A percentile compares a stretch with the other conserved stretches of the same genome.
phyloP scores from a whole-genome alignment of 2,329 filamentous ascomycete species.

The Colletotrichum higginsianum region DNA sequence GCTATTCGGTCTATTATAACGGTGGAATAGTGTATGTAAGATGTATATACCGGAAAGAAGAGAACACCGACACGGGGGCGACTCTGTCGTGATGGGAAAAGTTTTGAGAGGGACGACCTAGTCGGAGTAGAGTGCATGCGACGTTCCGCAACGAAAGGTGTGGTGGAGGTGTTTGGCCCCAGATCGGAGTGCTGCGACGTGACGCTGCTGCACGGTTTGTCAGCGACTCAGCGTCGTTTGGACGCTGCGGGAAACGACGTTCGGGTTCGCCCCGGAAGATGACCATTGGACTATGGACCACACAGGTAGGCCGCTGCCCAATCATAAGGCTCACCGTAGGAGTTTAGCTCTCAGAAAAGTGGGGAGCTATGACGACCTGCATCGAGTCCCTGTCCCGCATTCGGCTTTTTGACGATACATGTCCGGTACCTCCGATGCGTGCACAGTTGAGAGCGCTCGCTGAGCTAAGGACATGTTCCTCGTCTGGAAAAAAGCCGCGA shows the following conservation, averaged over 20 bases:
- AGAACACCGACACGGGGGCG: constrained; percentile 9
- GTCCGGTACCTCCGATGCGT: constrained; percentile 36
- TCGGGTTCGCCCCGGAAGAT: constrained; percentile 19
- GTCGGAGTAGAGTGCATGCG: constrained; percentile 36
- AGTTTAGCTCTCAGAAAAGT: constrained; percentile 38
- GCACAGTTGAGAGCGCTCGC: constrained; percentile 12
- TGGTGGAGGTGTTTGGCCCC: constrained; percentile 25
- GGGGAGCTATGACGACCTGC: constrained; percentile 44
- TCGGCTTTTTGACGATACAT: constrained; percentile 34
- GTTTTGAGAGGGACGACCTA: constrained; percentile 28
- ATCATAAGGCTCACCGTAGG: constrained; percentile 29
- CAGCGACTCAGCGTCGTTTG: constrained; percentile 18
- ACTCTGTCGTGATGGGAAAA: constrained; percentile 18
- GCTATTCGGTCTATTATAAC: not conserved
- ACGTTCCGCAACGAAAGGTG: constrained; percentile 31
- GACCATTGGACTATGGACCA: not conserved
- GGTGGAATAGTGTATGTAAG: not conserved
- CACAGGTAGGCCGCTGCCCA: constrained; percentile 14
- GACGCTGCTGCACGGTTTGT: constrained; percentile 38
- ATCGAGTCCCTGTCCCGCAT: constrained; percentile 39
- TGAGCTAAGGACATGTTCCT: constrained; percentile 3
- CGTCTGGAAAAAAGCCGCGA: not conserved
- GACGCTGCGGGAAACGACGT: constrained; percentile 6
- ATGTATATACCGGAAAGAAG: not conserved
- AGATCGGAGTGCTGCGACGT: constrained; percentile 21